Base-by-base conservation (phyloP, 257 asterid species). In the Schizonepeta tenuifolia region DNA sequence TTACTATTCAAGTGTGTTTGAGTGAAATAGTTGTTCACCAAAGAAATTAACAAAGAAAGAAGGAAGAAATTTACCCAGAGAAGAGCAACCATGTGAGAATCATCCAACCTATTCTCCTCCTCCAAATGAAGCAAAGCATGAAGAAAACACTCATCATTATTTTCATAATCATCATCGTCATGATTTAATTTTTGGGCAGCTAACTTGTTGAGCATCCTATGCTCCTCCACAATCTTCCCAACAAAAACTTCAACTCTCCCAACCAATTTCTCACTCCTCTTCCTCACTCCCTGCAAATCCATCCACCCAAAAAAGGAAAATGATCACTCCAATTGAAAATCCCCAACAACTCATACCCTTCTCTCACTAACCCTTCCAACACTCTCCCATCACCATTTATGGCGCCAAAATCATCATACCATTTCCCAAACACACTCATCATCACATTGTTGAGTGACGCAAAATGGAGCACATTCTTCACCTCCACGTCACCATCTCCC, bases 301-400 rank as follows among this genome's bases (percentile, higher is more conserved):
- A 92, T 22, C 92, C 90, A 85, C 20, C 86, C 70, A 88, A 5
- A 22, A 82, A 12, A 1, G 96, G 92, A 54, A 92, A 88, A 78
- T 89, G 96, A 77, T 92, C 98, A 17, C 87, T 82, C 96, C 96
- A 92, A 59, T 90, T 92, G 50, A 92, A 90, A 1, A 72, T 61
- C 3, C 96, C 96, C 28, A 92, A 80, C 67, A 92, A 53, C 10
- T 85, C 87, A 53, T 88, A 90, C 40, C 98, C 98, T 80, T 90
- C 96, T 58, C 69, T 84, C 9, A 92, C 96, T 69, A 92, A 59
- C 33, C 43, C 43, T 38, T 84, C 93, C 12, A 88, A 70, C 71
- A 65, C 86, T 5, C 12, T 2, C 3, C 82, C 90, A 1, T 78
- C 86, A 3, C 69, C 81, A 62, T 33, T 49, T 50, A 70, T 59